Base-by-base conservation (phyloP, 2,329 filamentous ascomycete species). In the Alternaria sp. region DNA sequence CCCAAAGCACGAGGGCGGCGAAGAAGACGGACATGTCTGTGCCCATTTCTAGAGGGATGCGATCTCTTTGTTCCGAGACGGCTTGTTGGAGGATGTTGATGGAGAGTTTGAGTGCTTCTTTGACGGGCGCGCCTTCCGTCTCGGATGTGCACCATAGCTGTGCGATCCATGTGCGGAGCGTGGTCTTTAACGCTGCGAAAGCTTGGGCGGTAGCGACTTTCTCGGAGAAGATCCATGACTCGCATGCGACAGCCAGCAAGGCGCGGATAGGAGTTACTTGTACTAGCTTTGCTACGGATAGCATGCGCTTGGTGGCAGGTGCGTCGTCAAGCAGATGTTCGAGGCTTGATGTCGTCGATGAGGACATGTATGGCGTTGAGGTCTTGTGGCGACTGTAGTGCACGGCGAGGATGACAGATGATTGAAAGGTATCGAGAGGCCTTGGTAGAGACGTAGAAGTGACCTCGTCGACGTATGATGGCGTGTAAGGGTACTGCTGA, bases 151-250 rank as follows among this genome's bases (percentile, higher is more conserved):
- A 61, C 76, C 74, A 79, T 4, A 80, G 63, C 15, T 70, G 71
- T 12, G 56, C 58, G n/a, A 78, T 67, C 82, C 82, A 84, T 2
- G 71, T 65, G 11, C 71, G 70, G 8, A 82, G 69, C 2, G 72
- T 75, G 4, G 68, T 61, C 60, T 79, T 81, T 7, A 78, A 65
- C 6, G 47, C 61, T 15, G 66, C 61, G 62, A 79, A 81, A n/a
- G 77, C 75, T 14, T 72, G 71, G 7, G 71, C 69, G 14, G 74
- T 73, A 23, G 74, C 61, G 3, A 83, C 69, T 54, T 83, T 83
- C 61, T 82, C 80, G 1, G 75, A 79, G n/a, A 84, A 70, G 9
- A 83, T 75, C 82, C 82, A 84, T 15, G 80, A 78, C 55, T 84
- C 81, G 37, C 82, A 82, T 5, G 80, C 77, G 0, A 83, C 77